A percentile compares a stretch with the other conserved stretches of the same genome.
These are phyloP conservation scores for Camelina neglecta DNA, from an alignment of 345 rosid species.

Conservation along the genomic window DNA sequence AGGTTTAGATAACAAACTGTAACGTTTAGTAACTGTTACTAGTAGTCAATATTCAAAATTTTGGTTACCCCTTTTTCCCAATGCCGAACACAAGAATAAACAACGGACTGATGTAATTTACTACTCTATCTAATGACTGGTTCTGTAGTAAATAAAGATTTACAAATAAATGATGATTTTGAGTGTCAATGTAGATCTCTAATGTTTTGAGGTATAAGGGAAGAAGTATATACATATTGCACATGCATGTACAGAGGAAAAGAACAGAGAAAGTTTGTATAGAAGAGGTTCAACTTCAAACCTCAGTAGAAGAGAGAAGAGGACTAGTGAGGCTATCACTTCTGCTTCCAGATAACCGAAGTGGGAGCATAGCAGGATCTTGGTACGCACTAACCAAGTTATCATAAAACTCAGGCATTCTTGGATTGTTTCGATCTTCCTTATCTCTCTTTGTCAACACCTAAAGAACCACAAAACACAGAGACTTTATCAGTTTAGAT, in stretches of 20 bases:
- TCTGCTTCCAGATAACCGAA: slow-evolving; percentile 52
- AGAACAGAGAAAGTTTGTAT: neutral
- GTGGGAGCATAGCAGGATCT: slow-evolving; percentile 80
- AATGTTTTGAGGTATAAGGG: slow-evolving; percentile 25
- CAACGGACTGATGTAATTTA: neutral
- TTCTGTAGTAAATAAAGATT: slow-evolving; percentile 13
- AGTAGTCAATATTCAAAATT: neutral
- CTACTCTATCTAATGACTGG: neutral
- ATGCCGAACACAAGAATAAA: slow-evolving; percentile 8
- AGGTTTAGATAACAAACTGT: neutral
- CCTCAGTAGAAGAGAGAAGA: slow-evolving; percentile 61
- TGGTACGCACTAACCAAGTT: slow-evolving; percentile 65
- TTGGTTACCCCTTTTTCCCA: slow-evolving; percentile 1
- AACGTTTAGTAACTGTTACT: neutral
- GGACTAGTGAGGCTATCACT: slow-evolving; percentile 65
- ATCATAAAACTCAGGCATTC: slow-evolving; percentile 65
- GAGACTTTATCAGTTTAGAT: neutral
- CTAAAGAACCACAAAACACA: slow-evolving; percentile 45
- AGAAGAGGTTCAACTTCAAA: slow-evolving; percentile 43
- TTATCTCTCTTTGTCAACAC: slow-evolving; percentile 77
- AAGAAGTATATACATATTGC: slow-evolving; percentile 18
- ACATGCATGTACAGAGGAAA: slow-evolving; percentile 24
- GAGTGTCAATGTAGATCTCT: slow-evolving; percentile 17
- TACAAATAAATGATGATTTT: slow-evolving; percentile 6
- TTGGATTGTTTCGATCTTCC: slow-evolving; percentile 59